phyloP scores from a whole-genome alignment of 306 rosid species.

The Glycine soja region DNA sequence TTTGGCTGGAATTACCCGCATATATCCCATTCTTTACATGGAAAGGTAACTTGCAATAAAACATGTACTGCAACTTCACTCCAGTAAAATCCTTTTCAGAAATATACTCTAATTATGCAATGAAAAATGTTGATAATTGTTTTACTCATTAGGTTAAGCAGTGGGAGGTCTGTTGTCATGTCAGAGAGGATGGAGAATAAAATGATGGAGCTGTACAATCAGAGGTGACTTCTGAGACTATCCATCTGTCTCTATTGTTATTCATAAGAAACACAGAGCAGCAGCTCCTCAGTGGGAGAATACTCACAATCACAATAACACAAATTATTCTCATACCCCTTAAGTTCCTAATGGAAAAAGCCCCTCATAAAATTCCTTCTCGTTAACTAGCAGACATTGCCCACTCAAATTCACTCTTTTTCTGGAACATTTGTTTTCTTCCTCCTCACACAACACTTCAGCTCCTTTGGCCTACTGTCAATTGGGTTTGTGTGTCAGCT shows the following conservation, averaged over 20 bases:
- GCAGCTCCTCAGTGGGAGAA: neutral
- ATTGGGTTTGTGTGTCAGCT: neutral
- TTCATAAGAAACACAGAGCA: conserved; percentile 3
- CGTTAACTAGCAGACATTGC: neutral
- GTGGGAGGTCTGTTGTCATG: conserved; percentile 75
- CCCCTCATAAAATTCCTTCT: neutral
- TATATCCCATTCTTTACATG: conserved; percentile 86
- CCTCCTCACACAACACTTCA: neutral
- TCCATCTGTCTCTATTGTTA: conserved; percentile 34
- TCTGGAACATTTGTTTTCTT: neutral
- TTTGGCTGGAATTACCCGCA: conserved; percentile 77
- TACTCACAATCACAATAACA: neutral
- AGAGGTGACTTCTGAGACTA: conserved; percentile 64
- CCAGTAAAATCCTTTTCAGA: conserved; percentile 29
- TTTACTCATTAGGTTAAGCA: conserved; percentile 64
- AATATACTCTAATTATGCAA: conserved; percentile 29
- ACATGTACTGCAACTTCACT: conserved; percentile 23
- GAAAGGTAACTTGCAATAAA: conserved; percentile 67
- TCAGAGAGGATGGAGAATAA: conserved; percentile 84
- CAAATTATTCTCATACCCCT: neutral
- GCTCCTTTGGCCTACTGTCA: neutral
- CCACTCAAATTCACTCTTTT: neutral
- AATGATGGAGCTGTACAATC: conserved; percentile 62
- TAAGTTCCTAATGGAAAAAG: neutral
- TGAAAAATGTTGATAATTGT: conserved; percentile 31